Conservation (phyloP, 2,329 filamentous ascomycete genomes). For the Catunica adiposa region DNA sequence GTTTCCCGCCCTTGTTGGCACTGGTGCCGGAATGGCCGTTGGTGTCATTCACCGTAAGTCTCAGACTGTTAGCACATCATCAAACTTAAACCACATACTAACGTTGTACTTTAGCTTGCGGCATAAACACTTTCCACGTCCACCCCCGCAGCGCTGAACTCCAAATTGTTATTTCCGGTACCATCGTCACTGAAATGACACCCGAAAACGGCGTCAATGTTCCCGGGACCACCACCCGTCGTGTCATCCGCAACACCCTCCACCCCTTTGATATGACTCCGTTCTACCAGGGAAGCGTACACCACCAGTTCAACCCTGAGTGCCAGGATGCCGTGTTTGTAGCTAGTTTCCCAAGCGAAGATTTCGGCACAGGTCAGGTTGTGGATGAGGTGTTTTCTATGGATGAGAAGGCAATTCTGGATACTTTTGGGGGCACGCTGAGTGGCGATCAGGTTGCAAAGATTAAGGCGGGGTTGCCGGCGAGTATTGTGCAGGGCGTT, state of each 20-base stretch:
- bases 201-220: slow-evolving; percentile 33
- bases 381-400: slow-evolving; percentile 35
- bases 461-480: slow-evolving; percentile 25
- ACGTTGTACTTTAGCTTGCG: slow-evolving; percentile 24
- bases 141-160: slow-evolving; percentile 38
- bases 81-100: neutral
- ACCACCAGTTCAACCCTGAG: slow-evolving; percentile 35
- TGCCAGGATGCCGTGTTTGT: slow-evolving; percentile 18
- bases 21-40: slow-evolving; percentile 33
- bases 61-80: slow-evolving; percentile 9
- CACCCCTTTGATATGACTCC: slow-evolving; percentile 32
- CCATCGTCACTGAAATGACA: slow-evolving; percentile 34
- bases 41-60: slow-evolving; percentile 29
- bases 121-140: slow-evolving; percentile 40
- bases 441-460: slow-evolving; percentile 30
- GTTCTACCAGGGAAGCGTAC: slow-evolving; percentile 35
- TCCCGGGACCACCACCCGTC: slow-evolving; percentile 21
- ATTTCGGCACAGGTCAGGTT: slow-evolving; percentile 35
- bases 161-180: slow-evolving; percentile 33
- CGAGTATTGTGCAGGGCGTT: slow-evolving; percentile 34
- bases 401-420: slow-evolving; percentile 28
- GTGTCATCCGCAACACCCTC: slow-evolving; percentile 29
- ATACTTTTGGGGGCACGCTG: slow-evolving; percentile 30
- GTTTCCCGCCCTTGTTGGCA: slow-evolving; percentile 39
- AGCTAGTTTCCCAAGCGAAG: slow-evolving; percentile 29